These are phyloP conservation scores for Calophaca sinica DNA, from an alignment of 306 rosid species.

Conservation along the genomic window DNA sequence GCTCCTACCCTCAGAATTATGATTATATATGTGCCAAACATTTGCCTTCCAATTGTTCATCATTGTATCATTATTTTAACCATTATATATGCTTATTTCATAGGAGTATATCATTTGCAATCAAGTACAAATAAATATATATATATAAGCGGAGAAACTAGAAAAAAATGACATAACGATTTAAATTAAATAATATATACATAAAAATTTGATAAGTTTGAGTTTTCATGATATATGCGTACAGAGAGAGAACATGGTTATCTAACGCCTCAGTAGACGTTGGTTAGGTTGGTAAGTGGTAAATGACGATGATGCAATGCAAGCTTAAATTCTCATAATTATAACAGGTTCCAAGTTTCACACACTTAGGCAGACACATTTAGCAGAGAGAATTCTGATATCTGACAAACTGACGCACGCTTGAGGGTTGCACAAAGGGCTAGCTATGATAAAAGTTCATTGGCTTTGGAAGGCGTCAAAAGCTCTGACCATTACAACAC, in stretches of 20 bases:
- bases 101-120: not conserved
- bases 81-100: not conserved
- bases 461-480: constrained; percentile 50
- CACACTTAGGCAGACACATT: constrained; percentile 39
- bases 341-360: constrained; percentile 31
- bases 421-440: constrained; percentile 39
- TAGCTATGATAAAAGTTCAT: constrained; percentile 46
- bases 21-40: constrained; percentile 10
- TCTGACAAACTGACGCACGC: constrained; percentile 57
- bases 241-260: no score
- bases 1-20: not conserved
- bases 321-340: constrained; percentile 9
- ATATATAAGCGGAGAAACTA: no score
- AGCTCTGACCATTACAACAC: constrained; percentile 42
- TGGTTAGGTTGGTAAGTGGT: not conserved
- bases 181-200: no score
- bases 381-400: constrained; percentile 29
- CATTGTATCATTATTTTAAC: not conserved
- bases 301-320: constrained; percentile 6
- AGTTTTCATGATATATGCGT: no score
- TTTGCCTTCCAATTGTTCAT: not conserved
- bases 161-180: no score
- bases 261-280: no score
- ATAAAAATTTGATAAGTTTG: no score
- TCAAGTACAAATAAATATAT: not conserved